Conservation (phyloP, 192 early-diverging fungal species). For the Chytriomyces sp. region DNA sequence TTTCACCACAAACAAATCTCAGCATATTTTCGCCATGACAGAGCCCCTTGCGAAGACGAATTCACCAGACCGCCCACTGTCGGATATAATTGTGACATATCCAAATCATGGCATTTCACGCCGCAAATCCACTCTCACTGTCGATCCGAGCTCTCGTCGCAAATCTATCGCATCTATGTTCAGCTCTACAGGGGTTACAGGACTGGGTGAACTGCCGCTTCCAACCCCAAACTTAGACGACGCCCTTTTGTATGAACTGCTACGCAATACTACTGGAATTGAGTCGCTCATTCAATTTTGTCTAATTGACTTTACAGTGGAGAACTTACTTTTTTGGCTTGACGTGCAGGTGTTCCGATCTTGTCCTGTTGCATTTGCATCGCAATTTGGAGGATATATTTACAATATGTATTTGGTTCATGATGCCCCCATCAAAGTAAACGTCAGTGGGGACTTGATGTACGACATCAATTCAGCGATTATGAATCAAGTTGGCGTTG, state of each 20-base stretch:
- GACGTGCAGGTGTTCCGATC: constrained; percentile 78
- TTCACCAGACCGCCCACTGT: too few species aligned
- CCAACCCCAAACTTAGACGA: neutral
- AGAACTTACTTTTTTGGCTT: constrained; percentile 80
- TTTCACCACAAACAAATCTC: too few species aligned
- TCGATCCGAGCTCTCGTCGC: too few species aligned
- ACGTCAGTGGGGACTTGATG: constrained; percentile 68
- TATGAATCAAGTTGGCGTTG: constrained; percentile 33
- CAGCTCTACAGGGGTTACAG: neutral
- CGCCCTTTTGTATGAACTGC: neutral
- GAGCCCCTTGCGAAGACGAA: too few species aligned
- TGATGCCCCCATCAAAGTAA: constrained; percentile 71
- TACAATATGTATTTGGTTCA: constrained; percentile 74
- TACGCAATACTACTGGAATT: neutral
- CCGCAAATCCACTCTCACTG: too few species aligned
- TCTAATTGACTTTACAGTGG: constrained; percentile 48
- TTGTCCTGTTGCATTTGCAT: neutral
- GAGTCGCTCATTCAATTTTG: neutral
- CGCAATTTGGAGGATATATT: constrained; percentile 55
- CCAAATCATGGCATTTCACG: too few species aligned
- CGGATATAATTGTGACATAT: too few species aligned
- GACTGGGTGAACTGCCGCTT: too few species aligned
- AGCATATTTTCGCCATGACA: too few species aligned
- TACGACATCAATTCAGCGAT: constrained; percentile 53
- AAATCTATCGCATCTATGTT: neutral